Conservation (phyloP, 208 protist species). For the Leptomonas seymouri region DNA sequence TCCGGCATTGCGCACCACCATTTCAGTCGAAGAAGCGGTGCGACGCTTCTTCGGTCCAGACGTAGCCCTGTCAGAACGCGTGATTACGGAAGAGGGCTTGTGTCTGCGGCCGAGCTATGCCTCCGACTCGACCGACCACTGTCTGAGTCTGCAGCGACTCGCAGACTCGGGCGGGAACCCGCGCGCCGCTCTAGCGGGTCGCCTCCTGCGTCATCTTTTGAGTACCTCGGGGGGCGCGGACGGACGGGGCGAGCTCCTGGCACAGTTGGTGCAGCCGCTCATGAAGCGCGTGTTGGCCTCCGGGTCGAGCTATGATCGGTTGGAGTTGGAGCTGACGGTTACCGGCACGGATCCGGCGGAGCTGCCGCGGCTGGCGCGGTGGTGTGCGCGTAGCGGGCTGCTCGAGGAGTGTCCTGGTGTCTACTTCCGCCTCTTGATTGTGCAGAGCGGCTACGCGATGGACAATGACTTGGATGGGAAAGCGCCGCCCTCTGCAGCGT, state of each 20-base stretch:
- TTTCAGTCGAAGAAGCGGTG: conserved; percentile 36
- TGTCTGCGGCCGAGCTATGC: conserved; percentile 59
- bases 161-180: conserved; percentile 24
- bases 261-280: conserved; percentile 47
- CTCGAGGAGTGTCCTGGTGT: conserved; percentile 30
- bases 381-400: conserved; percentile 65
- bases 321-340: conserved; percentile 80
- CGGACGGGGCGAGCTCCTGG: conserved; percentile 52
- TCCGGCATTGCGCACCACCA: neutral
- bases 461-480: neutral
- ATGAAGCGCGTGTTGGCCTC: conserved; percentile 38
- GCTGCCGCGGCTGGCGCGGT: conserved; percentile 60
- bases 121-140: conserved; percentile 29
- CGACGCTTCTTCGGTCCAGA: conserved; percentile 41
- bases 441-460: conserved; percentile 57
- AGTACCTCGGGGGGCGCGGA: conserved; percentile 40
- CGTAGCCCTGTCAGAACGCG: conserved; percentile 8
- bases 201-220: conserved; percentile 53
- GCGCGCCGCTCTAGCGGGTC: conserved; percentile 24
- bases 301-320: conserved; percentile 28
- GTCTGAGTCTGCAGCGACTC: conserved; percentile 27
- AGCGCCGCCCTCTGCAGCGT: neutral
- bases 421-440: conserved; percentile 55
- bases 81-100: conserved; percentile 55
- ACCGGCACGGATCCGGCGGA: conserved; percentile 51